Base-by-base conservation (phyloP, 2,329 filamentous ascomycete genomes). In the Aspergillus chevalieri region DNA sequence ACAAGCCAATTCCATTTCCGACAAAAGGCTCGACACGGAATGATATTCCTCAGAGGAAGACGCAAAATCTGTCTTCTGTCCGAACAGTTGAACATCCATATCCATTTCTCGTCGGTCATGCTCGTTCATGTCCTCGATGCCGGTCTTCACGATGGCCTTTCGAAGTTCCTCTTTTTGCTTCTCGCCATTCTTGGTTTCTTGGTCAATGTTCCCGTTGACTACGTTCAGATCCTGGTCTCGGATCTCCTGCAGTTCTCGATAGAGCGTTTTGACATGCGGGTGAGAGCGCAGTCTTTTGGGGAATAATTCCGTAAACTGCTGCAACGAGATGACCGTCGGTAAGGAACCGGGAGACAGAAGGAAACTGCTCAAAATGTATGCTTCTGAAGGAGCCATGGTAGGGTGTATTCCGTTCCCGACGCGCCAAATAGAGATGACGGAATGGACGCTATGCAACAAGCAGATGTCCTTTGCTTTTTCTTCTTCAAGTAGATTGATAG, bases 221-320 rank as follows among this genome's bases (percentile, higher is more conserved):
- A 74, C 67, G 58, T 92, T 86, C 47, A 89, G 78, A 9, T 86
- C 74, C 44, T 78, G 77, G 53, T 84, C 82, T 48, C 89, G 82
- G 64, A 90, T 81, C 51, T 83, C 78, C 61, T 93, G 87, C 2
- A 95, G 77, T 65, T 93, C 87, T 44, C 86, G 82, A 65, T 94
- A 95, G 4, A 95, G 76, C 0, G 78, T 74, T 49, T 82, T 81
- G 44, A 92, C 78, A 49, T 85, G 82, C 0, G 86, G 80, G 43
- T 84, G 85, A 21, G 78, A 73, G 51, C 84, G 85, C 45, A 84
- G 75, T 36, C 80, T 69, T 46, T 78, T 80, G 9, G 89, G 89
- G 62, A 95, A 93, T 39, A 92, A 78, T 24, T 84, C 78, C 41
- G 81, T 83, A 74, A 95, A 95, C 56, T 89, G 81, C 50, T 83